These are phyloP conservation scores for Cardamine occulta DNA, from an alignment of 345 rosid genomes.

Conservation along the genomic window DNA sequence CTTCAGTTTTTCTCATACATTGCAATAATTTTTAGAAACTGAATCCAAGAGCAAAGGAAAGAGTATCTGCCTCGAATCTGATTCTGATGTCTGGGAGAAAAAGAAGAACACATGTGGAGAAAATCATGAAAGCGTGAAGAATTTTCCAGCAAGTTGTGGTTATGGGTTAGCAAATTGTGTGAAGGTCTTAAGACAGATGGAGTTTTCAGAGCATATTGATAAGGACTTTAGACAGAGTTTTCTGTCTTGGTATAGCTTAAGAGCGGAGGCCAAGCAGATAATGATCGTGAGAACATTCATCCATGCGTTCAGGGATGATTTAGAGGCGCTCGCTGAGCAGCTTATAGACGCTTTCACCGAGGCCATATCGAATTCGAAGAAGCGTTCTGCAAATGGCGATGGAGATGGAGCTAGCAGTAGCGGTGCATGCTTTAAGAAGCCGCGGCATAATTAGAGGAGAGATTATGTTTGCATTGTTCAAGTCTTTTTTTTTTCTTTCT, in stretches of 20 bases:
- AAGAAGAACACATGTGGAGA: neutral
- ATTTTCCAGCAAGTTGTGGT: neutral
- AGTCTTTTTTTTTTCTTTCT: neutral
- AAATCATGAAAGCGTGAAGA: neutral
- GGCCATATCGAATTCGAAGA: neutral
- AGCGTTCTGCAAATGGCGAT: neutral
- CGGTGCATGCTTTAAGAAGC: neutral
- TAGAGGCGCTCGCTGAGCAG: neutral
- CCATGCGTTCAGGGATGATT: neutral
- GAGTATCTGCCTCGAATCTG: neutral
- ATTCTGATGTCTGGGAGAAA: neutral
- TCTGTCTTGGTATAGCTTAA: conserved; percentile 84
- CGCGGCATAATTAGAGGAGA: neutral
- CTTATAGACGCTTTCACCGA: neutral
- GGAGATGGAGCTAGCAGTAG: neutral
- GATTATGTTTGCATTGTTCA: neutral
- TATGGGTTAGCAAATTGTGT: conserved; percentile 65
- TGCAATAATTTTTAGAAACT: neutral
- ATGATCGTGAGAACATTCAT: neutral
- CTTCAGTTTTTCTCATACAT: neutral
- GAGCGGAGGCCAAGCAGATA: conserved; percentile 68
- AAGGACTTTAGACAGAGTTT: conserved; percentile 76
- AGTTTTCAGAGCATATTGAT: conserved; percentile 68
- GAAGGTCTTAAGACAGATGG: conserved; percentile 75
- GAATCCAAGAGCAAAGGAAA: conserved; percentile 4